Percentiles rank a stretch among this genome's conserved stretches.
phyloP scores from a whole-genome alignment of 805 yeast genomes.

The Kuraishia molischiana region DNA sequence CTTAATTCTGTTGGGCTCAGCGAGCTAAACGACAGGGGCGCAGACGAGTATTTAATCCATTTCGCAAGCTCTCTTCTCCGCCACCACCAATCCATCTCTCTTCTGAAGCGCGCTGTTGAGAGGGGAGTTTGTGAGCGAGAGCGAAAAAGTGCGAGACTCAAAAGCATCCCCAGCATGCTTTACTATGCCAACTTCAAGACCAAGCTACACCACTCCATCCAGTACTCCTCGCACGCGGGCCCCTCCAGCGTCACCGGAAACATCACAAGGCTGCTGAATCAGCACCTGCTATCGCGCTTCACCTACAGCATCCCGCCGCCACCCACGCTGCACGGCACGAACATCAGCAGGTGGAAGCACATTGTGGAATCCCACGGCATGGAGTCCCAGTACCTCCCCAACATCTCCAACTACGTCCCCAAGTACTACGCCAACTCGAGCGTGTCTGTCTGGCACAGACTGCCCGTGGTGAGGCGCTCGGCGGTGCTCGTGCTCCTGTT shows the following conservation, averaged over 20 bases:
- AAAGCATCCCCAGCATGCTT: no score
- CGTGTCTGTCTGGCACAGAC: constrained; percentile 46
- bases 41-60: no score
- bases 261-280: constrained; percentile 3
- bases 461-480: constrained; percentile 64
- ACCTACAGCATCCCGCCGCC: constrained; percentile 6
- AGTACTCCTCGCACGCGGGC: constrained; percentile 2
- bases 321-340: constrained; percentile 1
- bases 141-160: neutral
- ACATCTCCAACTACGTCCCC: constrained; percentile 20
- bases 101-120: no score
- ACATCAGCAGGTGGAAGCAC: constrained; percentile 4
- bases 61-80: no score
- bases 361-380: constrained; percentile 15
- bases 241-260: neutral
- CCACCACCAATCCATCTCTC: no score
- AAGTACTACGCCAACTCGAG: constrained; percentile 18
- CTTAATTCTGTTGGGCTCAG: no score
- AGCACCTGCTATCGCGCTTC: constrained; percentile 5
- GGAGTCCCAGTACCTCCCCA: constrained; percentile 24
- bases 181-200: constrained; percentile 6
- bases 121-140: no score
- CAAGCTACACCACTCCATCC: constrained; percentile 3
- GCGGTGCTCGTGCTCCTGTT: constrained; percentile 73
- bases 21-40: no score